These are phyloP conservation scores for Amborella trichopoda DNA, from an alignment of 164 flowering plant species.

Conservation along the genomic window DNA sequence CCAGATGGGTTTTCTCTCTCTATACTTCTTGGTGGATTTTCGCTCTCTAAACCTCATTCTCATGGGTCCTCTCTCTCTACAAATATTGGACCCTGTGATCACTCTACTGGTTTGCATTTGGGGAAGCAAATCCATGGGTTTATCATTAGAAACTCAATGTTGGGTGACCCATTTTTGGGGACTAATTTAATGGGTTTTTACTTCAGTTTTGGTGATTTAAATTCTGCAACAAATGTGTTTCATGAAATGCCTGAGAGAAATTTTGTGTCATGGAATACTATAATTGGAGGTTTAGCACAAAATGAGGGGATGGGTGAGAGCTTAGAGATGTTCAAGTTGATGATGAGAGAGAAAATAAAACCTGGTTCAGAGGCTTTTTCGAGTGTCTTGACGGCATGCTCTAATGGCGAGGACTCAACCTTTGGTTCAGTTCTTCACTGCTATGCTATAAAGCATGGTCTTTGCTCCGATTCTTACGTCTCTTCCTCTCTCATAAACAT, in stretches of 20 bases:
- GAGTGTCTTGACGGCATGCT: conserved; percentile 31
- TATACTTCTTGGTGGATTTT: background rate
- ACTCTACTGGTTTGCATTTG: conserved; percentile 3
- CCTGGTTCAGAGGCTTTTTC: conserved; percentile 33
- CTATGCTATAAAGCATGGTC: conserved; percentile 37
- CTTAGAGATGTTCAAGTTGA: conserved; percentile 27
- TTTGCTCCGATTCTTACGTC: conserved; percentile 33
- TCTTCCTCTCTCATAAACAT: conserved; percentile 37
- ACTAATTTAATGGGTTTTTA: conserved; percentile 51
- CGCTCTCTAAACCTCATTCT: too few species aligned
- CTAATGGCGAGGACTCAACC: conserved; percentile 17
- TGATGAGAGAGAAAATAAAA: conserved; percentile 21
- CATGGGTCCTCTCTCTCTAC: conserved; percentile 43
- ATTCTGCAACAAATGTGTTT: conserved; percentile 31
- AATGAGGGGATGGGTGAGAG: conserved; percentile 37
- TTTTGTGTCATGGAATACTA: conserved; percentile 43
- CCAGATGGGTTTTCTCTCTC: conserved; percentile 33
- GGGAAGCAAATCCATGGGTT: conserved; percentile 57
- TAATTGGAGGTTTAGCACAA: conserved; percentile 40
- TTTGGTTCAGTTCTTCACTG: conserved; percentile 40
- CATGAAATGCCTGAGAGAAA: conserved; percentile 23
- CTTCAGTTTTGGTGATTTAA: conserved; percentile 14
- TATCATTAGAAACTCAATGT: conserved; percentile 19
- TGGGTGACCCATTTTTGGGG: conserved; percentile 32
- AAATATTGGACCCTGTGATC: conserved; percentile 22